Evolutionary conservation across 495 filamentous ascomycete genomes (phyloP).

Genomic region (Podospora tetraspora): DNA sequence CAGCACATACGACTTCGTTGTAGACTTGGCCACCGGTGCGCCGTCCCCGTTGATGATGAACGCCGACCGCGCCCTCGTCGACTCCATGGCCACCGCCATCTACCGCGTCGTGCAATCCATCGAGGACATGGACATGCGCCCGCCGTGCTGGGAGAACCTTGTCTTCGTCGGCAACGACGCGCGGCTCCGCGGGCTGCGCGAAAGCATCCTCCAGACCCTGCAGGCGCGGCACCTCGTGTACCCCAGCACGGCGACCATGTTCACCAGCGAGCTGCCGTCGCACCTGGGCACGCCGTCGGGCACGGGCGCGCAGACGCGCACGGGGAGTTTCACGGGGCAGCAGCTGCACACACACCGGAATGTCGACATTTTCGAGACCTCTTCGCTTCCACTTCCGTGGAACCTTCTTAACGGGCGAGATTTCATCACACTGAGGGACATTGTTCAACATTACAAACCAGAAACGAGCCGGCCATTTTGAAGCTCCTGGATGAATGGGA

Average conservation of each 20-base stretch:
- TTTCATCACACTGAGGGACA: no score
- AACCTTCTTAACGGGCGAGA: no score
- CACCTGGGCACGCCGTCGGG: constrained; percentile 83
- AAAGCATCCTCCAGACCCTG: constrained; percentile 73
- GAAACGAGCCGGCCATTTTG: no score
- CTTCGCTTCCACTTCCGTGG: no score
- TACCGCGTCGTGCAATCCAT: constrained; percentile 75
- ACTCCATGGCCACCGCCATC: constrained; percentile 73
- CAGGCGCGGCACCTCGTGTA: constrained; percentile 81
- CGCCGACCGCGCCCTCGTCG: constrained; percentile 65
- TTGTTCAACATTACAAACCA: no score
- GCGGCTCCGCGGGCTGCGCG: constrained; percentile 78
- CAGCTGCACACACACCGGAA: no score
- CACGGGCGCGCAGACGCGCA: constrained; percentile 87
- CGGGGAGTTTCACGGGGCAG: constrained; percentile 55
- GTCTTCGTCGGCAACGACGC: constrained; percentile 86
- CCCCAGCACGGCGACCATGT: constrained; percentile 86
- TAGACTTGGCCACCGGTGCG: no score
- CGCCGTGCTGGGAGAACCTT: constrained; percentile 82
- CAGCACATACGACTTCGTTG: no score
- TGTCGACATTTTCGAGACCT: no score
- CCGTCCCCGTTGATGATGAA: no score
- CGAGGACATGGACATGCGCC: constrained; percentile 70
- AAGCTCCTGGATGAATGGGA: no score
- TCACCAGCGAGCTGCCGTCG: constrained; percentile 90